These are phyloP conservation scores for Suillus sp. DNA, from an alignment of 768 basidiomycete genomes.

Conservation along the genomic window DNA sequence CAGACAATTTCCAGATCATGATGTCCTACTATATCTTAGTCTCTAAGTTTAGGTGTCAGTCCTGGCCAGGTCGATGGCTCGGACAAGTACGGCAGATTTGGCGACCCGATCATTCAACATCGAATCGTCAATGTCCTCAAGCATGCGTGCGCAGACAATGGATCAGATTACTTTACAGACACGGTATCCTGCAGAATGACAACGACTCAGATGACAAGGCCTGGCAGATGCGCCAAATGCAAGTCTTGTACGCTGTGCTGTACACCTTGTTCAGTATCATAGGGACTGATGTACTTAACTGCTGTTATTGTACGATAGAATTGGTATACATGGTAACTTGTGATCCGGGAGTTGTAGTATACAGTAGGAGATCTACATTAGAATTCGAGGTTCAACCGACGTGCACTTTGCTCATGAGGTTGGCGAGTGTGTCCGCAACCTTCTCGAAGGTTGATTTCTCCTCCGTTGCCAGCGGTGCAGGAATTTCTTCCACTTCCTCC, in stretches of 20 bases:
- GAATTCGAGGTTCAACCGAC: slow-evolving; percentile 34
- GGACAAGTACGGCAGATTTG: not conserved
- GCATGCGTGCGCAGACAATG: slow-evolving; percentile 9
- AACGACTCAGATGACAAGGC: slow-evolving; percentile 17
- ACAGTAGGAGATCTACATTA: slow-evolving; percentile 11
- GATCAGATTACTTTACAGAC: slow-evolving; percentile 17
- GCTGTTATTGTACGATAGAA: slow-evolving; percentile 16
- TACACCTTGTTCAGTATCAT: slow-evolving; percentile 13
- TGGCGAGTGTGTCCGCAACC: slow-evolving; percentile 59
- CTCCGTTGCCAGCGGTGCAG: slow-evolving; percentile 20
- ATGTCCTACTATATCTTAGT: not conserved
- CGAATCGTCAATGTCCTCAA: slow-evolving; percentile 8
- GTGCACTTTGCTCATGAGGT: slow-evolving; percentile 66
- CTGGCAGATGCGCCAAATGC: slow-evolving; percentile 26
- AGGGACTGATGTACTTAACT: not conserved
- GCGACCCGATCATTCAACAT: slow-evolving; percentile 20
- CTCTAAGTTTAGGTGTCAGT: not conserved
- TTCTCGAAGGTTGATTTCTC: slow-evolving; percentile 34
- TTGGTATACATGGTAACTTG: slow-evolving; percentile 27
- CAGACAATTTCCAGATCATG: slow-evolving; percentile 1
- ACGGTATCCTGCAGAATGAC: slow-evolving; percentile 22
- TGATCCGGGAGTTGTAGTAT: slow-evolving; percentile 6
- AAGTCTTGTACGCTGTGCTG: slow-evolving; percentile 6
- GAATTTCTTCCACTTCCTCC: slow-evolving; percentile 25
- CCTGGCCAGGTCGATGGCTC: not conserved